Evolutionary conservation across 1,139 yeast genomes (phyloP).

Genomic region (Eremothecium gossypii): DNA sequence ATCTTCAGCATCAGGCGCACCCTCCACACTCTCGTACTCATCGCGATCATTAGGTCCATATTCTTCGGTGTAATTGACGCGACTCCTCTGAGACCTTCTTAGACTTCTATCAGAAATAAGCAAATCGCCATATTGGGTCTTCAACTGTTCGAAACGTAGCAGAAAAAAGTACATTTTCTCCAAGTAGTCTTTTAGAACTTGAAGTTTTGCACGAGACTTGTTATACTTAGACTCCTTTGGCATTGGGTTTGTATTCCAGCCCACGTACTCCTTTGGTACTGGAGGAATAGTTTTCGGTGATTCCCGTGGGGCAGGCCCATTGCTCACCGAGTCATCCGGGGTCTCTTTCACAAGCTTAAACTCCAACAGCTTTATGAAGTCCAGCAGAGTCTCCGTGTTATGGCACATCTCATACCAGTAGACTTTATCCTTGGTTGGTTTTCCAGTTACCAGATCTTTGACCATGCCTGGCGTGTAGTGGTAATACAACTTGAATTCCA

Average conservation of each 20-base stretch:
- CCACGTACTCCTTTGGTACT: slow-evolving; percentile 1
- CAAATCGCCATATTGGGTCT: slow-evolving; percentile 23
- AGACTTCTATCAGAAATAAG: slow-evolving; percentile 25
- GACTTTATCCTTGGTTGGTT: slow-evolving; percentile 11
- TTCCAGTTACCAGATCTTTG: slow-evolving; percentile 17
- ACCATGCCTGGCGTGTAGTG: slow-evolving; percentile 26
- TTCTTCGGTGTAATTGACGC: slow-evolving; percentile 15
- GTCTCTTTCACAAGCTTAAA: slow-evolving; percentile 11
- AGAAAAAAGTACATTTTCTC: slow-evolving; percentile 18
- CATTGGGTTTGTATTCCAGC: slow-evolving; percentile 22
- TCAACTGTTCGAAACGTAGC: slow-evolving; percentile 21
- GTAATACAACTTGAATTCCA: slow-evolving; percentile 25
- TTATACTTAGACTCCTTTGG: slow-evolving; percentile 28
- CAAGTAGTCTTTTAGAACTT: slow-evolving; percentile 18
- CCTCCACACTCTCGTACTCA: slow-evolving; percentile 9
- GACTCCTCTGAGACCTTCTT: slow-evolving; percentile 25
- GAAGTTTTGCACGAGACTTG: slow-evolving; percentile 22
- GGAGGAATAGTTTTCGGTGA: background rate
- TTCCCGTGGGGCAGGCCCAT: background rate
- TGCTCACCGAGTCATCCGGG: background rate
- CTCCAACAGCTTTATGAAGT: slow-evolving; percentile 23
- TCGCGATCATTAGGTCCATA: slow-evolving; percentile 14
- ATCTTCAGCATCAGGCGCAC: slow-evolving; percentile 13
- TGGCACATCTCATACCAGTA: slow-evolving; percentile 30
- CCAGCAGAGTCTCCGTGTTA: slow-evolving; percentile 20